Evolutionary conservation across 257 asterid genomes (phyloP).

Genomic region (Euphrasia confusa): DNA sequence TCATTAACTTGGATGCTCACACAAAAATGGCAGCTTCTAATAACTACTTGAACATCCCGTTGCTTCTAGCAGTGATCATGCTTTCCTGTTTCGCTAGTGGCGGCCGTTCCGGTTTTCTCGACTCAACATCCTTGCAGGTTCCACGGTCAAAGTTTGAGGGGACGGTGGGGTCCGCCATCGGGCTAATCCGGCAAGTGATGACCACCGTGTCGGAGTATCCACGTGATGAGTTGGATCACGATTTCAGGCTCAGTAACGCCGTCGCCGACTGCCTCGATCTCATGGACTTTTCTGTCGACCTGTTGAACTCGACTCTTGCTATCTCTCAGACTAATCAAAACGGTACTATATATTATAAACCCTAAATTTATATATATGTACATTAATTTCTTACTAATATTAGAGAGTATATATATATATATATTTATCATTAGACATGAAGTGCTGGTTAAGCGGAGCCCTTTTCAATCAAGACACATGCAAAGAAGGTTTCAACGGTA

Average conservation of each 20-base stretch:
- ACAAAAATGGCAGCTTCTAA: not conserved
- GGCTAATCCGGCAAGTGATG: not conserved
- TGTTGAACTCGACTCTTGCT: not conserved
- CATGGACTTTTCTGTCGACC: conserved; percentile 4
- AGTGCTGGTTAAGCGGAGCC: conserved; percentile 53
- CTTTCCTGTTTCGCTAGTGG: not conserved
- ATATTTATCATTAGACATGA: conserved; percentile 31
- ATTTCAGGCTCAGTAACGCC: not conserved
- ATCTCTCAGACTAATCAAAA: not conserved
- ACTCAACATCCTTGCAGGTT: not conserved
- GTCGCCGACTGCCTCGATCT: not conserved
- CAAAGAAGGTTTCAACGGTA: conserved; percentile 46
- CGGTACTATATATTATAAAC: not conserved
- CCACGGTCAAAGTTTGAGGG: conserved; percentile 1
- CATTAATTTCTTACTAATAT: too few relatives aligned
- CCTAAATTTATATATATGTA: too few relatives aligned
- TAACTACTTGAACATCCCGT: not conserved
- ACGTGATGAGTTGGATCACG: not conserved
- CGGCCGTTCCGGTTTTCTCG: not conserved
- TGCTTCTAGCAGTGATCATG: not conserved
- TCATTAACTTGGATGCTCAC: not conserved
- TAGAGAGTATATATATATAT: too few relatives aligned
- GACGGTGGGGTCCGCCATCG: not conserved
- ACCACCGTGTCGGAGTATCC: not conserved
- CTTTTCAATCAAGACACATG: conserved; percentile 54